Evolutionary conservation across 2,329 filamentous ascomycete species (phyloP).

Genomic region (Talaromyces sp.): DNA sequence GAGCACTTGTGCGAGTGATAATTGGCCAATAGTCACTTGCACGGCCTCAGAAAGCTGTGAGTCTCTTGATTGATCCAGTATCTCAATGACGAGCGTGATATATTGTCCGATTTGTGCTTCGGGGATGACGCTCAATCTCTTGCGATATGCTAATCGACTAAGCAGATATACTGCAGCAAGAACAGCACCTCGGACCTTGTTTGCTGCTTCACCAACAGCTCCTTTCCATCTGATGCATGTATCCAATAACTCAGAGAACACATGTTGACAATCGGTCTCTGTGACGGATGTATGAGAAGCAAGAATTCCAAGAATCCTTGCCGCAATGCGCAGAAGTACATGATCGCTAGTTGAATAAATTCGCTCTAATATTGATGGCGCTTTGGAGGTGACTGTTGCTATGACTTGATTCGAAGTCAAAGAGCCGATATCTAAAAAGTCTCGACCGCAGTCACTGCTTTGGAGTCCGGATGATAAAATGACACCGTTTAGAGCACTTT

Average conservation of each 20-base stretch:
- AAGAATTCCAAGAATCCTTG: conserved; percentile 73
- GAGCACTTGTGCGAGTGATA: conserved; percentile 60
- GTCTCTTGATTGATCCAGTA: conserved; percentile 57
- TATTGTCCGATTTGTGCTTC: conserved; percentile 44
- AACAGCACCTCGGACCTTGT: conserved; percentile 61
- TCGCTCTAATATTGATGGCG: conserved; percentile 56
- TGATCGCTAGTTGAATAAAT: conserved; percentile 68
- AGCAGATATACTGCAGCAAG: conserved; percentile 58
- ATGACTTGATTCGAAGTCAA: conserved; percentile 56
- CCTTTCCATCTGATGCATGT: conserved; percentile 55
- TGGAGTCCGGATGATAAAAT: conserved; percentile 41
- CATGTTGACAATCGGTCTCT: conserved; percentile 41
- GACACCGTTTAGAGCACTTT: conserved; percentile 47
- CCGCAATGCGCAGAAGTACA: conserved; percentile 63
- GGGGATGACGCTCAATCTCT: conserved; percentile 31
- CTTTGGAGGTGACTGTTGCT: conserved; percentile 50
- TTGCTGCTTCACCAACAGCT: conserved; percentile 60
- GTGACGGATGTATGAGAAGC: conserved; percentile 60
- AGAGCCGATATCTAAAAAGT: conserved; percentile 57
- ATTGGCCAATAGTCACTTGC: conserved; percentile 59
- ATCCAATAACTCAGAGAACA: conserved; percentile 49
- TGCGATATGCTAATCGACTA: conserved; percentile 57
- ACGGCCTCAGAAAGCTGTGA: conserved; percentile 57
- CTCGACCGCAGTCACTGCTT: conserved; percentile 47
- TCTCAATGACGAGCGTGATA: conserved; percentile 48